These are phyloP conservation scores for Hortiboletus campestris DNA, from an alignment of 768 basidiomycete species.

Conservation along the genomic window DNA sequence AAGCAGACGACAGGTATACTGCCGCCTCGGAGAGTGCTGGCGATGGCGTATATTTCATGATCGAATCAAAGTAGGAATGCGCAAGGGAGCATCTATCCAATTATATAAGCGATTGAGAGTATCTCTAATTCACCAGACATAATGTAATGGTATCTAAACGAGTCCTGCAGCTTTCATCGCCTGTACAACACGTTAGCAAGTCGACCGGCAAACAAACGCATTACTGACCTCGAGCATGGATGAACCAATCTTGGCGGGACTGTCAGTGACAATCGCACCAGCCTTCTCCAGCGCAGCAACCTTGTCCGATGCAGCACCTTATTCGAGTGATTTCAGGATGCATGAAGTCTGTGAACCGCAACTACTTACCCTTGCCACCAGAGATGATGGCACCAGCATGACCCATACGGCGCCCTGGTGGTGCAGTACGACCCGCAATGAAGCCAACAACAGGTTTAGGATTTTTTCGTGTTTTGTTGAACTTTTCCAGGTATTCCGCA, in stretches of 20 bases:
- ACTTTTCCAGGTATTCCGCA: constrained; percentile 89
- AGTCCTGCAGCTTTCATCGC: constrained; percentile 79
- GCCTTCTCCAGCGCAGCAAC: constrained; percentile 87
- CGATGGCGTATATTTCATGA: constrained; percentile 36
- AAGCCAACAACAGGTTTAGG: constrained; percentile 98
- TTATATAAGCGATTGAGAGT: constrained; percentile 36
- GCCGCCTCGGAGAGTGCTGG: constrained; percentile 58
- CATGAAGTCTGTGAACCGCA: neutral
- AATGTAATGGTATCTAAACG: constrained; percentile 41
- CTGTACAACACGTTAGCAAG: constrained; percentile 36
- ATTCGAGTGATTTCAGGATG: neutral
- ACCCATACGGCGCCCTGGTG: constrained; percentile 97
- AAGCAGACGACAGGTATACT: constrained; percentile 55
- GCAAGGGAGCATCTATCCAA: constrained; percentile 16
- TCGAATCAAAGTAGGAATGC: neutral
- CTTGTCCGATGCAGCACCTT: constrained; percentile 91
- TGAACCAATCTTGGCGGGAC: constrained; percentile 90
- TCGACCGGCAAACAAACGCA: neutral
- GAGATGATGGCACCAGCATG: constrained; percentile 98
- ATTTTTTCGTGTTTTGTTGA: constrained; percentile 82
- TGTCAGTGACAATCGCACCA: constrained; percentile 90
- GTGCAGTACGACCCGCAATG: constrained; percentile 97
- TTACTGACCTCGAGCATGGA: constrained; percentile 83
- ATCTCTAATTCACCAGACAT: neutral
- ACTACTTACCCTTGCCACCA: constrained; percentile 82